A percentile compares a stretch with the other conserved stretches of the same genome.
phyloP scores from a whole-genome alignment of 176 grass and related monocot species.

The Hsuehochloa calcarea region DNA sequence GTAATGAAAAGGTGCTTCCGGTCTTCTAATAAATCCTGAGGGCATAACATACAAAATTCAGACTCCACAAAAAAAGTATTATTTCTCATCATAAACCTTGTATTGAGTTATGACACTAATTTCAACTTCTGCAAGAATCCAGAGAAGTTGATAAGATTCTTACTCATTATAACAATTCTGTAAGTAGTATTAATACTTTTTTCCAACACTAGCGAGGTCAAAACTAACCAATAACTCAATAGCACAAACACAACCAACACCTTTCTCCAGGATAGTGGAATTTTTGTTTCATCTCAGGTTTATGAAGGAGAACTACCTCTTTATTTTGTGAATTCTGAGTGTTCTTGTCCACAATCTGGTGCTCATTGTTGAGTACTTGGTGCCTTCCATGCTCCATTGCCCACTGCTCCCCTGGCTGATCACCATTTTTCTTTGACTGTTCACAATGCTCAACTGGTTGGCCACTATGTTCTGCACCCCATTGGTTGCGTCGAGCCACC shows the following conservation, averaged over 20 bases:
- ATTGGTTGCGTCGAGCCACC: conserved; percentile 35
- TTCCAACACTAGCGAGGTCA: conserved; percentile 8
- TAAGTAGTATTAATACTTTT: neutral
- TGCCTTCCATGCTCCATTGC: conserved; percentile 3
- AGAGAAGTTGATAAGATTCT: neutral
- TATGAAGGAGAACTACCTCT: conserved; percentile 28
- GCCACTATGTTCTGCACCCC: conserved; percentile 7
- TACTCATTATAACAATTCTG: neutral
- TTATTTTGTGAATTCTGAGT: conserved; percentile 13
- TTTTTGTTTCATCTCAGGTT: conserved; percentile 2
- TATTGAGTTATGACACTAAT: conserved; percentile 6
- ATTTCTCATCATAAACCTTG: neutral
- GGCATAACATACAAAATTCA: neutral
- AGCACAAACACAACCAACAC: neutral
- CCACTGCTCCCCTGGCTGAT: conserved; percentile 23
- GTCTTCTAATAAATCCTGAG: neutral
- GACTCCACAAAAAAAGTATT: neutral
- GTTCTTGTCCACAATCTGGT: conserved; percentile 15
- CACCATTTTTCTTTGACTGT: neutral
- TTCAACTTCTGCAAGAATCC: conserved; percentile 9
- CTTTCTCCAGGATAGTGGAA: neutral
- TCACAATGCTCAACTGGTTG: conserved; percentile 4
- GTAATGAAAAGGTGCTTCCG: neutral
- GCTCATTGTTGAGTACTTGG: conserved; percentile 17
- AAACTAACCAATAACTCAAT: conserved; percentile 26